phyloP scores from a whole-genome alignment of 495 filamentous ascomycete genomes.

The Apodospora peruviana region DNA sequence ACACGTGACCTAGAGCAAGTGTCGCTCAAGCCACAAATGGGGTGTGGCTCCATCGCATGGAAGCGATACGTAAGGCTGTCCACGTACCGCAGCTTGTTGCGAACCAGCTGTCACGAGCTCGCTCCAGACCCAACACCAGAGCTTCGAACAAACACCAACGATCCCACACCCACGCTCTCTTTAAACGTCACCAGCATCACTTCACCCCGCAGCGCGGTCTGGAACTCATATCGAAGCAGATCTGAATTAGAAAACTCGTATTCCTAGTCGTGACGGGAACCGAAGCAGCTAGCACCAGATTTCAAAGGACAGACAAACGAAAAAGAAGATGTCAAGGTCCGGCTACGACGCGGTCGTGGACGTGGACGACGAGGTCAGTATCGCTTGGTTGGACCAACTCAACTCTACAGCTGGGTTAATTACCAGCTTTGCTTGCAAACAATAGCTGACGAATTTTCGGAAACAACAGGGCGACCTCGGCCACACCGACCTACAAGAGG shows the following conservation, averaged over 20 bases:
- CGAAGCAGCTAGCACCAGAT: too few relatives aligned
- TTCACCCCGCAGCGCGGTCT: too few relatives aligned
- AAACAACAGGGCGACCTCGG: conserved; percentile 83
- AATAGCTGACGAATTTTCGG: too few relatives aligned
- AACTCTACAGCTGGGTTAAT: background rate
- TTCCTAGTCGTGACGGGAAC: too few relatives aligned
- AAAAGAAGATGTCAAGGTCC: conserved; percentile 62
- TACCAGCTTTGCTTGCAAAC: background rate
- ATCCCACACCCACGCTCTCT: too few relatives aligned
- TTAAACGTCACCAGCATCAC: too few relatives aligned
- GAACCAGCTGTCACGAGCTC: conserved; percentile 25
- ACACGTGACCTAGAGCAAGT: too few relatives aligned
- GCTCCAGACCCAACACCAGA: background rate
- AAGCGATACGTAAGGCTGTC: background rate
- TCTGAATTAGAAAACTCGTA: too few relatives aligned
- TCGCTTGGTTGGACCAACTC: background rate
- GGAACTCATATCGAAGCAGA: too few relatives aligned
- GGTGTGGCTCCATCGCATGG: background rate
- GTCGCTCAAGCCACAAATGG: too few relatives aligned
- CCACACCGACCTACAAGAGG: conserved; percentile 95
- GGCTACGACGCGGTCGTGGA: conserved; percentile 98
- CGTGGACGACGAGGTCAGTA: conserved; percentile 68
- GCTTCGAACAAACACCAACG: background rate
- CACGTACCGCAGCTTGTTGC: background rate
- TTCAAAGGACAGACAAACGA: background rate